Evolutionary conservation across 768 basidiomycete genomes (phyloP), one percentile per base, ranked within the genome.

Genomic region (Rhodotorula sphaerocarpa): DNA sequence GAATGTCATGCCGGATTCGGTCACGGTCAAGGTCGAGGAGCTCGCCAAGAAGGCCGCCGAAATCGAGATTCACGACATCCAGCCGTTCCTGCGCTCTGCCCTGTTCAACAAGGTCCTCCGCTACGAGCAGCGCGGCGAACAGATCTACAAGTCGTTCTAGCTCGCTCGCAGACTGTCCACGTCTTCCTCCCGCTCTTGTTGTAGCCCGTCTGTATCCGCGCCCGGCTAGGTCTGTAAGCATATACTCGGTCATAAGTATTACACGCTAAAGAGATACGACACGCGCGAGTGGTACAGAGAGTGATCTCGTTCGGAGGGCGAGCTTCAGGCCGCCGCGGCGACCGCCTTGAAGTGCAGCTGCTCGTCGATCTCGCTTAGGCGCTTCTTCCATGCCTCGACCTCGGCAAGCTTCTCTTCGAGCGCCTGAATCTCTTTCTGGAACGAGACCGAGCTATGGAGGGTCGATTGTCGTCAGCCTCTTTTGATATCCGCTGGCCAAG

Each of bases 21-120:
- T 97, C 33, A 78, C 81, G 1, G 80, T 96, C 72, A 87, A 86
- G 69, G 75, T 87, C 31, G 75, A 84, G 15, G 90, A 95, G 67
- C 81, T 99, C 23, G 89, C 96, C 71, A 86, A 86, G 66, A 80
- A 89, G 74, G 89, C 91, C 14, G 95, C 93, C 73, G 95, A 96
- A 53, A 86, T 95, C 69, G 95, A 99, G 67, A 96, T 97, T 53
- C 96, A 86, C 73, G 92, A 96, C 73, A 82, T 86, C 36, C 77
- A 81, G 25, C 83, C 90, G 7, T 99, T 97, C 83, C 75, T 95
- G 72, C 81, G 79, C 39, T 91, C 88, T 5, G 85, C 84, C 67
- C 74, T 99, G 31, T 99, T 99, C 75, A 72, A 46, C 63, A 59
- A 56, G 27, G 63, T 65, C 16, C 57, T 59, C 44, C 54, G 58